These are phyloP conservation scores for Bimuria novae-zelandiae DNA, from an alignment of 2,329 filamentous ascomycete species.

Conservation along the genomic window DNA sequence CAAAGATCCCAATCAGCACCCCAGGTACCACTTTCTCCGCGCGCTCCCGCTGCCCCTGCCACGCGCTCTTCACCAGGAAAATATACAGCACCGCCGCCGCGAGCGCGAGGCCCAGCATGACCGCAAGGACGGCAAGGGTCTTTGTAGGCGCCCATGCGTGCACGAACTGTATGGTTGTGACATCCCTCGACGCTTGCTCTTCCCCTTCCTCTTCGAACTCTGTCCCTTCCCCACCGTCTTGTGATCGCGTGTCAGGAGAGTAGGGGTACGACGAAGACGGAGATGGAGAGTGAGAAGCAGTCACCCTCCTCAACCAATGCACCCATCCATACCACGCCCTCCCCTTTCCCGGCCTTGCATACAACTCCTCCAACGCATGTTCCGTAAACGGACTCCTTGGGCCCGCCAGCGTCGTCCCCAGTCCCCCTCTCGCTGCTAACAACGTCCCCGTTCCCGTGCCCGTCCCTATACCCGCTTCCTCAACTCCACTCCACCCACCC, in stretches of 20 bases:
- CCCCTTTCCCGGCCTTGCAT: conserved; percentile 37
- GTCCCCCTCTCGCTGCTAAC: conserved; percentile 19
- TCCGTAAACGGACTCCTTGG: conserved; percentile 42
- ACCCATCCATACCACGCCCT: conserved; percentile 50
- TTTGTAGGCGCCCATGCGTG: conserved; percentile 24
- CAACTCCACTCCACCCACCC: conserved; percentile 26
- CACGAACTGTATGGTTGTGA: conserved; percentile 33
- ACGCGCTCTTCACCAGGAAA: conserved; percentile 21
- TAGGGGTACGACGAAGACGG: too few species aligned
- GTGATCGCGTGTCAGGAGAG: too few species aligned
- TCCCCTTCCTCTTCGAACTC: too few species aligned
- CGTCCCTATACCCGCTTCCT: background rate
- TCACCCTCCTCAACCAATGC: conserved; percentile 47
- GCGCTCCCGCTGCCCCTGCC: conserved; percentile 10
- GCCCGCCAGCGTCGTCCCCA: conserved; percentile 8
- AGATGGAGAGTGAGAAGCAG: conserved; percentile 24
- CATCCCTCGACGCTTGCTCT: conserved; percentile 9
- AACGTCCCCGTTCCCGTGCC: conserved; percentile 8
- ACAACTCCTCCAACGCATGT: conserved; percentile 44
- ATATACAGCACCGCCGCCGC: conserved; percentile 28
- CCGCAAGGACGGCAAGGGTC: conserved; percentile 18
- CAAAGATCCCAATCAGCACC: conserved; percentile 25
- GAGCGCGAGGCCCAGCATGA: conserved; percentile 22
- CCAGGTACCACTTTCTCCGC: conserved; percentile 24
- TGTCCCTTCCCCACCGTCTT: too few species aligned